Evolutionary conservation across 129 eudicot species (phyloP).

Genomic region (Apium graveolens): DNA sequence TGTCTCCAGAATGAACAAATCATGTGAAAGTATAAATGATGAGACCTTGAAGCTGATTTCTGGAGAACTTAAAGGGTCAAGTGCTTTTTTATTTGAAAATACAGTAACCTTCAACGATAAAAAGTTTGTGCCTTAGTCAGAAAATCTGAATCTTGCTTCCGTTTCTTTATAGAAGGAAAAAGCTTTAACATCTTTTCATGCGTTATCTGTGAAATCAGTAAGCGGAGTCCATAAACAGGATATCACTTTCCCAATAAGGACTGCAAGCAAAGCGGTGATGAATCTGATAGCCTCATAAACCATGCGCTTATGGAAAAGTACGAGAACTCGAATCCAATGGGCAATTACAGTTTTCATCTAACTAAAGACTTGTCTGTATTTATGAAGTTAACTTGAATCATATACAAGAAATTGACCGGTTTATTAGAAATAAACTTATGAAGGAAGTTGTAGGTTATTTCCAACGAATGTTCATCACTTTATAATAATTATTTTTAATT

Average conservation of each 20-base stretch:
- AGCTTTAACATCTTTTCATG: conserved; percentile 24
- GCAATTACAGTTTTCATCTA: background rate
- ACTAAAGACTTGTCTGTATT: conserved; percentile 10
- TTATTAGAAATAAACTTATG: no score
- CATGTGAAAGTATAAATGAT: no score
- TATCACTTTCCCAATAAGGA: conserved; percentile 4
- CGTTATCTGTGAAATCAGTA: conserved; percentile 37
- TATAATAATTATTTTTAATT: no score
- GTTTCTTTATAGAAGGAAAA: conserved; percentile 48
- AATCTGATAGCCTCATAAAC: conserved; percentile 5
- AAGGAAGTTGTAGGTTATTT: no score
- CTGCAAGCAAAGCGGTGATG: conserved; percentile 10
- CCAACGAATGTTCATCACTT: no score
- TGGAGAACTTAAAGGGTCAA: conserved; percentile 1
- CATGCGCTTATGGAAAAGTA: background rate
- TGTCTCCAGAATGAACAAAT: no score
- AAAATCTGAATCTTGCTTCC: conserved; percentile 33
- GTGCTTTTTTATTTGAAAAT: conserved; percentile 12
- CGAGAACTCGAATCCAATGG: background rate
- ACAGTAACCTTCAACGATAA: no score
- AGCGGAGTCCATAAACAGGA: conserved; percentile 26
- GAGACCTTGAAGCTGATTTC: background rate
- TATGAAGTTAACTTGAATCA: no score
- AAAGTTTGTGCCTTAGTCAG: conserved; percentile 16
- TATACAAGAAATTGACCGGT: no score